These are phyloP conservation scores for Staphylotrichum longicolle DNA, from an alignment of 495 filamentous ascomycete genomes.

Conservation along the genomic window DNA sequence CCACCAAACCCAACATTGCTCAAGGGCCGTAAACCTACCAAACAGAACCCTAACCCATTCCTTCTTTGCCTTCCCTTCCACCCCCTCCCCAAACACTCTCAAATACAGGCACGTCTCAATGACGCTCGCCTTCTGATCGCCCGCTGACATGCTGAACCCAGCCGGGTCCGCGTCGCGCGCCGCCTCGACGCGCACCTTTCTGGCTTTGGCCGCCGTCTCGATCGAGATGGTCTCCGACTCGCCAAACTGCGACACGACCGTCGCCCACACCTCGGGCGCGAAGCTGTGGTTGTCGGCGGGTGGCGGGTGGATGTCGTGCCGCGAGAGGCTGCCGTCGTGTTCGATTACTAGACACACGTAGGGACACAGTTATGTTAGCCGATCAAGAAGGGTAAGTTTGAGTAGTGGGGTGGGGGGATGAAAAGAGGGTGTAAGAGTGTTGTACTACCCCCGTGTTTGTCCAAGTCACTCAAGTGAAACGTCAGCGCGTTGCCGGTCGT, in stretches of 20 bases:
- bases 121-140: slow-evolving; percentile 21
- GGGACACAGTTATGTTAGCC: background rate
- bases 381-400: background rate
- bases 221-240: slow-evolving; percentile 27
- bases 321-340: slow-evolving; percentile 34
- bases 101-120: slow-evolving; percentile 35
- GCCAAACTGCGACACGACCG: slow-evolving; percentile 15
- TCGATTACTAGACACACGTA: slow-evolving; percentile 28
- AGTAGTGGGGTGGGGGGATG: background rate
- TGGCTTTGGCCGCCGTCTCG: slow-evolving; percentile 27
- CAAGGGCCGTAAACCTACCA: slow-evolving; percentile 19
- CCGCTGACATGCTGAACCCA: slow-evolving; percentile 27
- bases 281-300: slow-evolving; percentile 36
- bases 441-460: slow-evolving; percentile 27
- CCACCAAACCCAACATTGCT: background rate
- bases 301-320: slow-evolving; percentile 22
- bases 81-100: slow-evolving; percentile 30
- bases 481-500: slow-evolving; percentile 30
- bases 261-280: slow-evolving; percentile 28
- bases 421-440: background rate
- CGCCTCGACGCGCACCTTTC: slow-evolving; percentile 22
- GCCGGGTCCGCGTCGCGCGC: slow-evolving; percentile 25
- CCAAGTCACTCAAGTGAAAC: slow-evolving; percentile 33
- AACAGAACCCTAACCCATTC: slow-evolving; percentile 33
- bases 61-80: slow-evolving; percentile 24